Conservation (phyloP, 345 rosid species). For the Conringia planisiliqua region DNA sequence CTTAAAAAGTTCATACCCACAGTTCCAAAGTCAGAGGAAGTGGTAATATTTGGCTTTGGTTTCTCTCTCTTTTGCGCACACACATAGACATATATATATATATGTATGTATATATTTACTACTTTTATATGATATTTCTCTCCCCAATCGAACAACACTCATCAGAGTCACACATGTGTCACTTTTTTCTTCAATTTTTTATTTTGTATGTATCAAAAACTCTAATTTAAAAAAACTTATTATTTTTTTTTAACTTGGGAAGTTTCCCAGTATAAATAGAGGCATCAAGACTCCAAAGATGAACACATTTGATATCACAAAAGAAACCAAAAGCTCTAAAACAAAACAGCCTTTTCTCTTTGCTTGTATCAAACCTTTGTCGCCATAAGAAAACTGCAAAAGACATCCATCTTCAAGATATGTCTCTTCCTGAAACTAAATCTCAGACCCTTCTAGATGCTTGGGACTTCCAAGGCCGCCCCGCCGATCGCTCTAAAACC, state of each 20-base stretch:
- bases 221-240: not conserved
- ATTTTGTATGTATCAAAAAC: not conserved
- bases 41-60: constrained; percentile 5
- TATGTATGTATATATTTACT: not conserved
- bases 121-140: constrained; percentile 5
- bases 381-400: constrained; percentile 7
- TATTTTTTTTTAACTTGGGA: not conserved
- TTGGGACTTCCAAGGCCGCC: constrained; percentile 90
- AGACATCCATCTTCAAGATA: constrained; percentile 21
- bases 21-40: constrained; percentile 39
- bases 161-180: constrained; percentile 34
- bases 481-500: constrained; percentile 55
- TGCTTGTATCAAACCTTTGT: not conserved
- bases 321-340: constrained; percentile 30
- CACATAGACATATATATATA: not conserved
- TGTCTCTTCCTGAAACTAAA: constrained; percentile 54
- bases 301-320: constrained; percentile 16
- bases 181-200: constrained; percentile 16
- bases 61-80: constrained; percentile 6
- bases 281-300: not conserved
- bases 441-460: constrained; percentile 63
- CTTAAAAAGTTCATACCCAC: constrained; percentile 28
- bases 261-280: constrained; percentile 38
- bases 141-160: constrained; percentile 30
- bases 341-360: constrained; percentile 26